Conservation (phyloP, 352 stramenopile species). For the Sclerospora graminicola region DNA sequence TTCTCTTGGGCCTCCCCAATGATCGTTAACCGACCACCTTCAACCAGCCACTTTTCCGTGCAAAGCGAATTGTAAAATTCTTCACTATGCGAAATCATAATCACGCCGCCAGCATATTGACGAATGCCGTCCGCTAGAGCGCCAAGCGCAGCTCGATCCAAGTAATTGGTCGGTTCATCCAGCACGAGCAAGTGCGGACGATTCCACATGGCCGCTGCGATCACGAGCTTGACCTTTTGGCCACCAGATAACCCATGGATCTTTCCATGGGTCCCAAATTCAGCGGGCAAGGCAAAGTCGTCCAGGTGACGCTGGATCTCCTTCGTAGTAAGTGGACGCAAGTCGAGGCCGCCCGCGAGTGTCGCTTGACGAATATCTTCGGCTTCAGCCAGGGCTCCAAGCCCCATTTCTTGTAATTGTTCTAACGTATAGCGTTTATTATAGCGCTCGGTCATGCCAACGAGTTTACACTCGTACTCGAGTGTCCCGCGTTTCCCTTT, state of each 20-base stretch:
- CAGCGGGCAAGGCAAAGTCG: constrained; percentile 54
- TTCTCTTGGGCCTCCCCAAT: constrained; percentile 65
- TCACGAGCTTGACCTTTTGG: constrained; percentile 77
- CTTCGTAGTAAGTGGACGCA: constrained; percentile 53
- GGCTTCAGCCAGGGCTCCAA: constrained; percentile 48
- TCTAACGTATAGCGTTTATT: constrained; percentile 66
- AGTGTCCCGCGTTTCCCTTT: constrained; percentile 60
- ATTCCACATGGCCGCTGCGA: constrained; percentile 72
- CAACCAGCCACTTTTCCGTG: constrained; percentile 67
- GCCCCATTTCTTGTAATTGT: constrained; percentile 55
- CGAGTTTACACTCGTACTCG: constrained; percentile 87
- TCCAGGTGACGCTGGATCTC: constrained; percentile 70
- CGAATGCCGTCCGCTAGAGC: constrained; percentile 58
- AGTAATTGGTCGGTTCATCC: constrained; percentile 84
- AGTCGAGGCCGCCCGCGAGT: constrained; percentile 37
- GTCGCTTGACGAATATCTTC: constrained; percentile 61
- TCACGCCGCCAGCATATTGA: constrained; percentile 53
- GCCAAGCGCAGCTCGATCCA: constrained; percentile 59
- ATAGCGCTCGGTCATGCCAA: constrained; percentile 55
- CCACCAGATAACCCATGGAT: constrained; percentile 67
- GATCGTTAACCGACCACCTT: constrained; percentile 50
- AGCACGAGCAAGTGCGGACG: constrained; percentile 82
- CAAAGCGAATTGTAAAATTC: constrained; percentile 80
- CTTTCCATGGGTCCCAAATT: constrained; percentile 76
- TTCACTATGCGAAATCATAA: constrained; percentile 79